Percentiles rank a stretch among this genome's conserved stretches.
Conservation (phyloP, 139 green algal genomes). For the Spirogloea muscicola region DNA sequence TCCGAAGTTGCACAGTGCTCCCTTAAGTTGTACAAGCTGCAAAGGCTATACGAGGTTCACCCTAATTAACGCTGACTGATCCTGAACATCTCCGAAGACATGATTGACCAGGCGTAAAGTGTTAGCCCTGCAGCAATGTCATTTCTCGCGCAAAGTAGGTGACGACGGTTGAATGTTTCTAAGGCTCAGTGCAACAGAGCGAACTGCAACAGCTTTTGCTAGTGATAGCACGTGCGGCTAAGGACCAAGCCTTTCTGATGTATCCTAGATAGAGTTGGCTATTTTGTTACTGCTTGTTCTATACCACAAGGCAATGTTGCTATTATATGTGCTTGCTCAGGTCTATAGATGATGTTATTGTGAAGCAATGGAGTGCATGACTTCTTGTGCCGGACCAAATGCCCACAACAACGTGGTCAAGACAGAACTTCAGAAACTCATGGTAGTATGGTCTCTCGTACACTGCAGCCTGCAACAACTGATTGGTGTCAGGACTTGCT, state of each 20-base stretch:
- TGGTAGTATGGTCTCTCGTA: constrained; percentile 22
- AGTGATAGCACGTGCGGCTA: too few species aligned
- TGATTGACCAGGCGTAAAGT: constrained; percentile 1
- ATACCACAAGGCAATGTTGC: too few species aligned
- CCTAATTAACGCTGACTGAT: constrained; percentile 12
- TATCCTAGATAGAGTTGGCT: too few species aligned
- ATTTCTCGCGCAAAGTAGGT: background rate
- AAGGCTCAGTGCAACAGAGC: background rate
- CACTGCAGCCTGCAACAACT: too few species aligned
- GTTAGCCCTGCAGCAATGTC: constrained; percentile 12
- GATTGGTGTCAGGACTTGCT: too few species aligned
- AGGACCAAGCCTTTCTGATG: too few species aligned
- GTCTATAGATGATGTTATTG: too few species aligned
- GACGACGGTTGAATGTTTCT: background rate
- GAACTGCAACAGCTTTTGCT: background rate
- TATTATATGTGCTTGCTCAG: too few species aligned
- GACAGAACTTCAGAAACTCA: constrained; percentile 41
- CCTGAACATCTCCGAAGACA: constrained; percentile 6
- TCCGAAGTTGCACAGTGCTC: too few species aligned
- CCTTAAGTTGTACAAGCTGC: too few species aligned
- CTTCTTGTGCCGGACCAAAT: constrained; percentile 34
- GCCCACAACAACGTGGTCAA: constrained; percentile 33
- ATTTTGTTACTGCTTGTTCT: too few species aligned
- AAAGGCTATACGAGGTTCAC: too few species aligned
- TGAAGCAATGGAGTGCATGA: background rate